phyloP scores from a whole-genome alignment of 768 basidiomycete species.

The Flagelloscypha sp. region DNA sequence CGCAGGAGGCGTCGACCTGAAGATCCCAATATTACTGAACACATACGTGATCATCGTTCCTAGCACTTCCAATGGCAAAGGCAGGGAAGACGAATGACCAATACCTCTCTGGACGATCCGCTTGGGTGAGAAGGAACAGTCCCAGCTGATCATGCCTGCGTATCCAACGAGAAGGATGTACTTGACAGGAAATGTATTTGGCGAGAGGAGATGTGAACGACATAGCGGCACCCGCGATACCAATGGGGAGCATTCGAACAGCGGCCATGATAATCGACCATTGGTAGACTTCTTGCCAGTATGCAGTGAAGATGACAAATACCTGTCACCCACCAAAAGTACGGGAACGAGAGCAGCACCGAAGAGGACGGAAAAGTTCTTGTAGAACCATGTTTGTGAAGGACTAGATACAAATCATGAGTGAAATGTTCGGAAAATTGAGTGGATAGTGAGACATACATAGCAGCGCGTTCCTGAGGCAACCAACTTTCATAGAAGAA shows the following conservation, averaged over 20 bases:
- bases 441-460: slow-evolving; percentile 21
- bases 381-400: slow-evolving; percentile 33
- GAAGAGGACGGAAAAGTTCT: slow-evolving; percentile 32
- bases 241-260: slow-evolving; percentile 32
- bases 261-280: slow-evolving; percentile 33
- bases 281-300: slow-evolving; percentile 33
- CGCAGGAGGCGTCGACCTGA: slow-evolving; percentile 37
- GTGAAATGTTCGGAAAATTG: background rate
- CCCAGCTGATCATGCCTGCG: slow-evolving; percentile 25
- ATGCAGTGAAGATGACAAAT: slow-evolving; percentile 24
- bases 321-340: slow-evolving; percentile 33
- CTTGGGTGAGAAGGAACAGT: slow-evolving; percentile 35
- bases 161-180: slow-evolving; percentile 38
- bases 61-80: slow-evolving; percentile 36
- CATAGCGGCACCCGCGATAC: slow-evolving; percentile 26
- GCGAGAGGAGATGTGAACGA: slow-evolving; percentile 31
- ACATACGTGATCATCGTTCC: slow-evolving; percentile 37
- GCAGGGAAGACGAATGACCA: slow-evolving; percentile 43
- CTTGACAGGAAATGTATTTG: slow-evolving; percentile 27
- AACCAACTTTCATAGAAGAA: slow-evolving; percentile 42
- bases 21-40: slow-evolving; percentile 36
- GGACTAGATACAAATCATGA: slow-evolving; percentile 19
- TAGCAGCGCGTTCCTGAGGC: slow-evolving; percentile 30
- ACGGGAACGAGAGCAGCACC: slow-evolving; percentile 29
- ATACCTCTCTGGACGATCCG: slow-evolving; percentile 32